Evolutionary conservation across 441 rosid genomes (phyloP).

Genomic region (Theobroma grandiflorum): DNA sequence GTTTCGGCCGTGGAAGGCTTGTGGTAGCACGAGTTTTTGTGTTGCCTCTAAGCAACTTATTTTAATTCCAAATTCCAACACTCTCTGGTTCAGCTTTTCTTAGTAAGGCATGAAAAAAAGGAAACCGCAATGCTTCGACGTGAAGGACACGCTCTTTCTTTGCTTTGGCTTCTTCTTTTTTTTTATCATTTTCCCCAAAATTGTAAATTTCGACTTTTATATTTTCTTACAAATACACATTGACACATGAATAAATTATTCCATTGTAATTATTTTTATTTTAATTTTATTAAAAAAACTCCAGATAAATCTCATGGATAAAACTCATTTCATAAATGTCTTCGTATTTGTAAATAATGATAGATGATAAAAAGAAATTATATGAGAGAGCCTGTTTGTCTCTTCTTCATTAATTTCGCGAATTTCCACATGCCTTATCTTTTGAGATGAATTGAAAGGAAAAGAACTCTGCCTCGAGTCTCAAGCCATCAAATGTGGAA

Average conservation of each 20-base stretch:
- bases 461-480: too few species aligned
- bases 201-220: too few species aligned
- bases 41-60: slow-evolving; percentile 9
- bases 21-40: slow-evolving; percentile 40
- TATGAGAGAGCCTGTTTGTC: neutral
- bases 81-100: neutral
- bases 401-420: neutral
- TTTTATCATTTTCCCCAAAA: neutral
- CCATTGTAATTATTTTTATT: neutral
- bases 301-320: neutral
- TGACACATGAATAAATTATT: neutral
- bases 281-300: neutral
- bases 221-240: neutral
- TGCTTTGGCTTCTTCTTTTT: neutral
- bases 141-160: neutral
- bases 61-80: neutral
- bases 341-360: neutral
- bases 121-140: neutral
- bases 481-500: too few species aligned
- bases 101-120: neutral
- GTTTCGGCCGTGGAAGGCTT: slow-evolving; percentile 39
- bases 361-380: neutral
- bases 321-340: neutral
- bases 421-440: neutral
- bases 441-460: neutral